These are phyloP conservation scores for Guillardia theta DNA, from an alignment of 78 protist genomes.

Conservation along the genomic window DNA sequence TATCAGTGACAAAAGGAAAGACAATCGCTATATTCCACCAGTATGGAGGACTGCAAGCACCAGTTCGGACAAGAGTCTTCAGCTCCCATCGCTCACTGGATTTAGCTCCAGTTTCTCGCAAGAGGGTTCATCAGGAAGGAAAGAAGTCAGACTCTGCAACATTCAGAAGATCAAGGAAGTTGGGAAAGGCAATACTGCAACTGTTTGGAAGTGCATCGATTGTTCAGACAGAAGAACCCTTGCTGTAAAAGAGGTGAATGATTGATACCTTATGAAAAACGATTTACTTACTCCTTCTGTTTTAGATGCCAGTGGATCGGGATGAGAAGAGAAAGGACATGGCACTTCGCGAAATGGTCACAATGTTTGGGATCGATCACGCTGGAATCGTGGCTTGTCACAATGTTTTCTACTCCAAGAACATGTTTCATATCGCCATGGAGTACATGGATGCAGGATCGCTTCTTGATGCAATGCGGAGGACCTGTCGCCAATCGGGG, in stretches of 20 bases:
- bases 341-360: not conserved
- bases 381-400: not conserved
- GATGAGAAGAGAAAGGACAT: not conserved
- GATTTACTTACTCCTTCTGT: not conserved
- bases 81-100: no score
- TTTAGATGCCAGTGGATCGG: not conserved
- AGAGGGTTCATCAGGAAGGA: no score
- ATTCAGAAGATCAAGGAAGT: not conserved
- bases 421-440: not conserved
- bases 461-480: not conserved
- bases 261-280: not conserved
- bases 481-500: not conserved
- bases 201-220: not conserved
- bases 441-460: conserved; percentile 3
- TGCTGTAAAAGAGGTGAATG: not conserved
- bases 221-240: not conserved
- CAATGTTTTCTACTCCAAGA: not conserved
- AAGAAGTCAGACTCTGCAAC: not conserved
- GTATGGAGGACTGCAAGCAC: no score
- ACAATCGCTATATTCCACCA: no score
- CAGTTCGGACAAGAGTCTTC: no score
- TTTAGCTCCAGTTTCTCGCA: no score
- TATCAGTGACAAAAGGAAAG: no score
- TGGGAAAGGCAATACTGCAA: not conserved
- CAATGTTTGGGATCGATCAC: not conserved